These are phyloP conservation scores for Vitis labrusca DNA, from an alignment of 164 flowering plant species.

Conservation along the genomic window DNA sequence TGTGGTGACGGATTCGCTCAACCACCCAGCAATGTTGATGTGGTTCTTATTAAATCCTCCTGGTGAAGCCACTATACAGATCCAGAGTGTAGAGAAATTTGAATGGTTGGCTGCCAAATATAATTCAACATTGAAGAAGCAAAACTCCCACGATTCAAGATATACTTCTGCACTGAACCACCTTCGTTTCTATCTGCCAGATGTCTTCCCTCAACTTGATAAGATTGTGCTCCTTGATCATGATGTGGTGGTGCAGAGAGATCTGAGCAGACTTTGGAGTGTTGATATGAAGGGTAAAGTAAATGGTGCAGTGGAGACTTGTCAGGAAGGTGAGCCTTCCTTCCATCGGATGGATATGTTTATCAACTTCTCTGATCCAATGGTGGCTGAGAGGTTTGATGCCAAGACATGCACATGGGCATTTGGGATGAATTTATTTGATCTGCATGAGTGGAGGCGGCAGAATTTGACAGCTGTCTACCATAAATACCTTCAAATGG, in stretches of 20 bases:
- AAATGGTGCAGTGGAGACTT: slow-evolving; percentile 82
- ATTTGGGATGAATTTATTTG: slow-evolving; percentile 92
- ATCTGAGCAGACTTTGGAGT: slow-evolving; percentile 66
- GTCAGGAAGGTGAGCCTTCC: slow-evolving; percentile 52
- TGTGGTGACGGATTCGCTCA: slow-evolving; percentile 85
- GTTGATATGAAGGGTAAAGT: slow-evolving; percentile 80
- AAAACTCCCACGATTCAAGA: slow-evolving; percentile 52
- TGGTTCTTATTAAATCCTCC: slow-evolving; percentile 92
- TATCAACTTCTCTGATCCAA: slow-evolving; percentile 75
- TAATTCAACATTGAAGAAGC: slow-evolving; percentile 31
- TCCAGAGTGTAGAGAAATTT: slow-evolving; percentile 53
- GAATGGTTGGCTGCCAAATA: slow-evolving; percentile 43
- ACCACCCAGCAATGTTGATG: slow-evolving; percentile 78
- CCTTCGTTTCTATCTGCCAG: slow-evolving; percentile 84
- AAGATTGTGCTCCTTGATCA: slow-evolving; percentile 87
- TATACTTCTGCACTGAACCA: slow-evolving; percentile 67
- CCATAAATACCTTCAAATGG: slow-evolving; percentile 65
- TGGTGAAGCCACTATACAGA: slow-evolving; percentile 61
- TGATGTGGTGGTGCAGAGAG: slow-evolving; percentile 94
- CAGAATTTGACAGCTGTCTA: slow-evolving; percentile 58
- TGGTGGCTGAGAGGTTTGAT: slow-evolving; percentile 51
- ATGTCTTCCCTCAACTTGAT: slow-evolving; percentile 68
- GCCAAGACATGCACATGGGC: slow-evolving; percentile 86
- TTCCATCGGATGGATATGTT: slow-evolving; percentile 59
- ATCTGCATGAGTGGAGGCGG: slow-evolving; percentile 75